phyloP scores from a whole-genome alignment of 768 basidiomycete genomes.

The Vararia minispora region DNA sequence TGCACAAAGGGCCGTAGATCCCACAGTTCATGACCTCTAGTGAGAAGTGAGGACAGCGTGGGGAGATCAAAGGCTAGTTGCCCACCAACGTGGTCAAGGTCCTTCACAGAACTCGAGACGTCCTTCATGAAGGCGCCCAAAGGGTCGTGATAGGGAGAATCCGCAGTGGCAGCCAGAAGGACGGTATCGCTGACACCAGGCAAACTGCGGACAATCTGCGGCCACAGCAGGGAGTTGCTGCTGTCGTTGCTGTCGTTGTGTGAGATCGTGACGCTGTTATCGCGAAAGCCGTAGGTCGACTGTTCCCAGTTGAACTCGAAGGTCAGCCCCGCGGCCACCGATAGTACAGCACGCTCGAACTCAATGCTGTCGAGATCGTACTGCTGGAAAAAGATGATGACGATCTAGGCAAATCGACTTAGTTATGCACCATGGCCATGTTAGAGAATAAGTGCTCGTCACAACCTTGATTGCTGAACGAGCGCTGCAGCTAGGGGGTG shows the following conservation, averaged over 20 bases:
- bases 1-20: constrained; percentile 7
- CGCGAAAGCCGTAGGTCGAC: constrained; percentile 1
- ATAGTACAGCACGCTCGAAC: constrained; percentile 6
- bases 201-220: constrained; percentile 1
- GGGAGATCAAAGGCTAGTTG: no score
- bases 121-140: not conserved
- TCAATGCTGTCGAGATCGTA: constrained; percentile 10
- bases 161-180: constrained; percentile 1
- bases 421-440: constrained; percentile 6
- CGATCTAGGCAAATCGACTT: constrained; percentile 5
- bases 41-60: no score
- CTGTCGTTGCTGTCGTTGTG: constrained; percentile 5
- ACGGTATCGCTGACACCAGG: not conserved
- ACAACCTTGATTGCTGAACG: constrained; percentile 11
- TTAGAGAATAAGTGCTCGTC: constrained; percentile 8
- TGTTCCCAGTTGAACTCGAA: constrained; percentile 9
- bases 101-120: constrained; percentile 6
- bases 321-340: not conserved
- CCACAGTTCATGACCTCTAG: constrained; percentile 14
- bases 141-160: not conserved
- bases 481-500: constrained; percentile 8
- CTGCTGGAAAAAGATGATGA: not conserved
- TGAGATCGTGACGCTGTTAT: not conserved
- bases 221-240: constrained; percentile 4
- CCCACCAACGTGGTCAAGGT: constrained; percentile 12